Base-by-base conservation (phyloP, 2,329 filamentous ascomycete species). In the Aspergillus fumigatus region DNA sequence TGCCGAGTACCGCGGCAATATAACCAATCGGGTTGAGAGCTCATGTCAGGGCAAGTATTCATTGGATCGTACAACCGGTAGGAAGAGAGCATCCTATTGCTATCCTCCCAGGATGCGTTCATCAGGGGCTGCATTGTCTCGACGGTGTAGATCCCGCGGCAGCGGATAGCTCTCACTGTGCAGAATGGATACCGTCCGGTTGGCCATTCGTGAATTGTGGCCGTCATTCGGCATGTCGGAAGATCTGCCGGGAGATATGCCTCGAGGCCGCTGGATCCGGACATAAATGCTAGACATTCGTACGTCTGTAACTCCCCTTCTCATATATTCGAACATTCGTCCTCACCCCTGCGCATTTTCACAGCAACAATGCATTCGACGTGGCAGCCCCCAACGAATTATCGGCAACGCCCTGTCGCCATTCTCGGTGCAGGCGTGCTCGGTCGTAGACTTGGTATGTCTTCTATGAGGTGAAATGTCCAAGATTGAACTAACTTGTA, bases 341-440 rank as follows among this genome's bases (percentile, higher is more conserved):
- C 9, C 26, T 32, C 14, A 14, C 29, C 4, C 2, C 11, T 35
- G 25, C 32, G 48, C 19, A 43, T 17, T 38, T 32, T 48, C 25
- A 17, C 32, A 23, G 10, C 19, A 5, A 58, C 50, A 27, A 68
- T 66, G 63, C 48, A 49, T 50, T 19, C 55, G 32, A 48, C 45
- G 21, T 71, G 68, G 68, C 45, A 61, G 27, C 64, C 63, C 49
- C 67, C 69, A 1, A 52, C 52, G 4, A 56, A 67, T 51, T 71
- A 74, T 57, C 59, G 67, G 3, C 63, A 64, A 2, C 74, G 75
- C 3, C 73, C 75, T 4, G 74, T 78, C 3, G 65, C 70, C 5
- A 63, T 78, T n/a, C 64, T 77, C 23, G 76, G 76, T 1, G 75
- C 72, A 2, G 76, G 76, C 10, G 73, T 76, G 25, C 66, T 77